A percentile compares a stretch with the other conserved stretches of the same genome.
Conservation (phyloP, 2,329 filamentous ascomycete species). For the Paraphaeosphaeria sporulosa region DNA sequence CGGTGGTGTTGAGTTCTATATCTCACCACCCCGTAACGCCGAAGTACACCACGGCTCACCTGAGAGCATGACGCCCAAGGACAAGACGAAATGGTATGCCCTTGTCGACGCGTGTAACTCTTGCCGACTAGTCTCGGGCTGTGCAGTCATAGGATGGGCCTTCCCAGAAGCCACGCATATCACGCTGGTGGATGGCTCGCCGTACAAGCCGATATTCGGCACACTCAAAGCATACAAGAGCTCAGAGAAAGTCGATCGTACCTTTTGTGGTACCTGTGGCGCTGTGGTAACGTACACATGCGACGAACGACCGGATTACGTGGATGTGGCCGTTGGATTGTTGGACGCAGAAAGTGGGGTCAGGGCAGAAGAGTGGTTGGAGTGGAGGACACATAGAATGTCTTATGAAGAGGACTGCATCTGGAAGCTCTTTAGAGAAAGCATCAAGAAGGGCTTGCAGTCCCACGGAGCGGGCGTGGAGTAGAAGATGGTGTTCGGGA, state of each 20-base stretch:
- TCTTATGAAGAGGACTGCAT: slow-evolving; percentile 61
- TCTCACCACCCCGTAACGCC: slow-evolving; percentile 62
- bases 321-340: slow-evolving; percentile 71
- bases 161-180: slow-evolving; percentile 70
- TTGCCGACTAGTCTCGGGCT: slow-evolving; percentile 68
- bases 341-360: slow-evolving; percentile 59
- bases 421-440: neutral
- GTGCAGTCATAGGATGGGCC: slow-evolving; percentile 71
- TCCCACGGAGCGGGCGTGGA: too few relatives aligned
- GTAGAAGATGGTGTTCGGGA: neutral
- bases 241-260: slow-evolving; percentile 61
- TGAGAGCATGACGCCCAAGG: slow-evolving; percentile 62
- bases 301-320: slow-evolving; percentile 57
- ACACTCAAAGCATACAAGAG: slow-evolving; percentile 64
- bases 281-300: slow-evolving; percentile 71
- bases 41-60: slow-evolving; percentile 60
- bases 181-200: slow-evolving; percentile 49
- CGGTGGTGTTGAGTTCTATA: slow-evolving; percentile 61
- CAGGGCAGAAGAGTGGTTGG: slow-evolving; percentile 65
- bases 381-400: slow-evolving; percentile 67
- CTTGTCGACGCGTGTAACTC: slow-evolving; percentile 60
- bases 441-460: neutral
- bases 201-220: slow-evolving; percentile 51
- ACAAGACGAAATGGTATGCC: slow-evolving; percentile 68
- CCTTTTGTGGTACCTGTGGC: slow-evolving; percentile 70